Percentiles rank a stretch among this genome's conserved stretches.
Conservation (phyloP, 352 stramenopile species). For the Pythium graminicola region DNA sequence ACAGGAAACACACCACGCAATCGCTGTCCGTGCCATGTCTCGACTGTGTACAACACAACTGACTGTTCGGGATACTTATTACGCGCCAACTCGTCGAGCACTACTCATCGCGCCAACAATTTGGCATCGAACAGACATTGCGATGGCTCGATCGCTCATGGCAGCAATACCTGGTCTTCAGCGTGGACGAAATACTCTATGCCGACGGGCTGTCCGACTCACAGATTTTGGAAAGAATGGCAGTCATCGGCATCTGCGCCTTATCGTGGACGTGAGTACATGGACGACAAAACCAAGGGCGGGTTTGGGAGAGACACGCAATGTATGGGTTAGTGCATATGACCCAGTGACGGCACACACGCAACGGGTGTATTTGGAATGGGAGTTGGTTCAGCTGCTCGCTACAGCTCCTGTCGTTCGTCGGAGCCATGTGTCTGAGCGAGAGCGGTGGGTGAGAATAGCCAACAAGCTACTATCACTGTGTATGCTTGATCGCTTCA, state of each 20-base stretch:
- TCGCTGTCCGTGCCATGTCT: conserved; percentile 29
- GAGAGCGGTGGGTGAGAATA: conserved; percentile 18
- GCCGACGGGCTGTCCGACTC: conserved; percentile 32
- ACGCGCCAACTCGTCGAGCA: conserved; percentile 40
- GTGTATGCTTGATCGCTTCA: conserved; percentile 69
- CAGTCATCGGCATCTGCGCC: conserved; percentile 15
- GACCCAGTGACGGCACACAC: conserved; percentile 29
- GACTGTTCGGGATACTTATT: conserved; percentile 37
- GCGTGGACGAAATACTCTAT: conserved; percentile 35
- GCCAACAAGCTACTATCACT: conserved; percentile 45
- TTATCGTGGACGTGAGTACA: conserved; percentile 47
- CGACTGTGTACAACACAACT: conserved; percentile 35
- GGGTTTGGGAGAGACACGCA: not conserved
- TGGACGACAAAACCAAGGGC: conserved; percentile 18
- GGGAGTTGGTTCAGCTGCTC: conserved; percentile 56
- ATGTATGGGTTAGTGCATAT: conserved; percentile 55
- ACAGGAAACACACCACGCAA: conserved; percentile 26
- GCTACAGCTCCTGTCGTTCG: conserved; percentile 9
- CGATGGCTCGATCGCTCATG: conserved; percentile 16
- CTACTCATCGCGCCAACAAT: conserved; percentile 35
- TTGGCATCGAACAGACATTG: conserved; percentile 22
- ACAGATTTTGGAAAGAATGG: conserved; percentile 1
- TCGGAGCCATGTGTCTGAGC: conserved; percentile 7
- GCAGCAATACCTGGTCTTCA: conserved; percentile 44
- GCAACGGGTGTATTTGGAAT: conserved; percentile 65